Evolutionary conservation across 768 basidiomycete genomes (phyloP), one percentile per base, ranked within the genome.

Genomic region (Mycena rebaudengoi): DNA sequence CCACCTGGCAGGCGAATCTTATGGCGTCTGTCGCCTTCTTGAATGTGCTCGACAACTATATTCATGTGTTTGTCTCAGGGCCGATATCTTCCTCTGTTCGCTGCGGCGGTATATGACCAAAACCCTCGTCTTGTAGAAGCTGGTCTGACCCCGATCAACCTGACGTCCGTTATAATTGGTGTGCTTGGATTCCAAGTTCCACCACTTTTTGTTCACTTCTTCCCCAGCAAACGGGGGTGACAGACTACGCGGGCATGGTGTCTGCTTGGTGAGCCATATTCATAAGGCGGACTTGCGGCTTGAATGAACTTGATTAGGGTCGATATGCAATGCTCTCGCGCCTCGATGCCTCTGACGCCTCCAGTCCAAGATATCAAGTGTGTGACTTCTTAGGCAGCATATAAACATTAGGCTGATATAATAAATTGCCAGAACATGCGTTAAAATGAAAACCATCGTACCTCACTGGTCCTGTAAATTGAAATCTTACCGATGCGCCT

Each of bases 11-110:
- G 82, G 83, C 8, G 81, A 88, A 72, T 86, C 84, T 5, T 87
- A 86, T 39, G 86, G 81, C 23, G 86, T 85, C 66, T 53, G 74
- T 73, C 4, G 25, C 5, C 11, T 4, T 44, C 2, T 55, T 11
- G 13, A 18, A 20, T 23, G 12, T 20, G 20, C 48, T 5, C 7
- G 4, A 43, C 12, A 33, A 29, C 20, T 52, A 60, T 44, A 48
- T 50, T 14, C 28, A 16, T 26, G 57, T 28, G 50, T 10, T 13
- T 14, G 7, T 10, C 14, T 5, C 29, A 86, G 85, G 86, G 86
- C 5, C 79, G 83, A 2, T 86, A 84, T 65, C 70, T 87, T 8
- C 86, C 85, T 8, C 78, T 83, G 8, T 86, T 83, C 64, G 85
- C 83, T 0, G 73, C 83, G 16, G 74, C 75, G 39, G 75, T 86